phyloP scores from a whole-genome alignment of 345 rosid species.

The Geranium brycei region DNA sequence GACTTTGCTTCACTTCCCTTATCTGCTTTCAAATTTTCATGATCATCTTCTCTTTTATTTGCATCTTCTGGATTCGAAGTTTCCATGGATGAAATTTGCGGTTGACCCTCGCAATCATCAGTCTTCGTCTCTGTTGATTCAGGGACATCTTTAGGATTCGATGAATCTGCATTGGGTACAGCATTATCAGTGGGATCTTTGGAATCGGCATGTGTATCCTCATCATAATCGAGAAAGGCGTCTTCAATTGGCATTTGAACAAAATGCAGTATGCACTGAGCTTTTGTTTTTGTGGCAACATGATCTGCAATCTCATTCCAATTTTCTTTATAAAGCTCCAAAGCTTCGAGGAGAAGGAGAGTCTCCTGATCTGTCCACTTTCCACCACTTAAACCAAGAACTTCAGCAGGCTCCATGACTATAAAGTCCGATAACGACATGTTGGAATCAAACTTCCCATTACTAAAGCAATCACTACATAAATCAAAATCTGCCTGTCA shows the following conservation, averaged over 20 bases:
- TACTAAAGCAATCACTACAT: slow-evolving; percentile 81
- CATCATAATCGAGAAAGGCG: slow-evolving; percentile 44
- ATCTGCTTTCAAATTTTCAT: slow-evolving; percentile 31
- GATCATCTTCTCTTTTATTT: slow-evolving; percentile 25
- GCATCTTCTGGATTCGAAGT: slow-evolving; percentile 41
- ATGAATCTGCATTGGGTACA: slow-evolving; percentile 22
- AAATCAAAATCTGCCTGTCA: slow-evolving; percentile 99
- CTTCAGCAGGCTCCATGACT: slow-evolving; percentile 91
- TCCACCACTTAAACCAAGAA: slow-evolving; percentile 66
- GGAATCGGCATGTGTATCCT: slow-evolving; percentile 23
- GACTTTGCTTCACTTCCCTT: slow-evolving; percentile 21
- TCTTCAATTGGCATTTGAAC: slow-evolving; percentile 98
- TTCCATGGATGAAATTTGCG: slow-evolving; percentile 30
- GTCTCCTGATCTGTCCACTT: slow-evolving; percentile 99
- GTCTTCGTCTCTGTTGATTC: slow-evolving; percentile 41
- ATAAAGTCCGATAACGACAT: slow-evolving; percentile 93
- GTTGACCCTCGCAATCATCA: slow-evolving; percentile 30
- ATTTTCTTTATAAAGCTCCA: slow-evolving; percentile 89
- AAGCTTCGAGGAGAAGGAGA: slow-evolving; percentile 91
- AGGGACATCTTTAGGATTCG: slow-evolving; percentile 33
- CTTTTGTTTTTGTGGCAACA: slow-evolving; percentile 94
- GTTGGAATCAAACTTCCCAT: slow-evolving; percentile 74
- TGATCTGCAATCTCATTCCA: slow-evolving; percentile 99
- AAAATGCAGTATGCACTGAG: slow-evolving; percentile 95
- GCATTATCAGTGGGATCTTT: slow-evolving; percentile 36